Conservation (phyloP, 805 yeast species). For the Wilhelminamyces savonicus region DNA sequence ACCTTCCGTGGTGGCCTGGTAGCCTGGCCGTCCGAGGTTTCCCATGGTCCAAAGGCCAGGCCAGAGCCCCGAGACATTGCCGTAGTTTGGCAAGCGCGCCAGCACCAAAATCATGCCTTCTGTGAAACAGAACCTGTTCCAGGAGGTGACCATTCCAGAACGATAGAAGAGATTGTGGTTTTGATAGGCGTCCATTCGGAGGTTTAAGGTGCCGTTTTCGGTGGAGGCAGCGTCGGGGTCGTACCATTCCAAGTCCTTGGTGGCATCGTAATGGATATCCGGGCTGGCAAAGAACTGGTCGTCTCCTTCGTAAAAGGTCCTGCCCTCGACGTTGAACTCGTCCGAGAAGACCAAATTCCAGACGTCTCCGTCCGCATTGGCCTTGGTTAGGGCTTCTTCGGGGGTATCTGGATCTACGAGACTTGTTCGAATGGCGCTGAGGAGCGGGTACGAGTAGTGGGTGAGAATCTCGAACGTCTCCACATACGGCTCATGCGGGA, state of each 20-base stretch:
- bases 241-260: slow-evolving; percentile 16
- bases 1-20: slow-evolving; percentile 11
- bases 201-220: slow-evolving; percentile 10
- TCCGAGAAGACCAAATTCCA: slow-evolving; percentile 15
- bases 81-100: slow-evolving; percentile 12
- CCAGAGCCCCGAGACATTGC: slow-evolving; percentile 14
- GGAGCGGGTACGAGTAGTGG: slow-evolving; percentile 48
- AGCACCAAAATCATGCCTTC: slow-evolving; percentile 11
- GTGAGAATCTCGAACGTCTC: slow-evolving; percentile 42
- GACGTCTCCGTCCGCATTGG: slow-evolving; percentile 5
- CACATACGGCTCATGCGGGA: slow-evolving; percentile 36
- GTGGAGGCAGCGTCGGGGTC: slow-evolving; percentile 16
- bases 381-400: slow-evolving; percentile 37
- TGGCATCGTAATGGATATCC: slow-evolving; percentile 13
- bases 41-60: slow-evolving; percentile 17
- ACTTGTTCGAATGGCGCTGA: slow-evolving; percentile 54
- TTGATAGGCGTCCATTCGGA: slow-evolving; percentile 10
- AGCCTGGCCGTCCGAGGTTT: slow-evolving; percentile 14
- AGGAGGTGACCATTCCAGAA: slow-evolving; percentile 14
- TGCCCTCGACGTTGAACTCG: slow-evolving; percentile 14
- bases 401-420: slow-evolving; percentile 76
- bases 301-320: slow-evolving; percentile 14
- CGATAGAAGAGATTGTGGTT: slow-evolving; percentile 11
- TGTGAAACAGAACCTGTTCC: slow-evolving; percentile 15
- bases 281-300: slow-evolving; percentile 14